phyloP scores from a whole-genome alignment of 192 early-diverging fungal genomes.

The Coemansia sp. region DNA sequence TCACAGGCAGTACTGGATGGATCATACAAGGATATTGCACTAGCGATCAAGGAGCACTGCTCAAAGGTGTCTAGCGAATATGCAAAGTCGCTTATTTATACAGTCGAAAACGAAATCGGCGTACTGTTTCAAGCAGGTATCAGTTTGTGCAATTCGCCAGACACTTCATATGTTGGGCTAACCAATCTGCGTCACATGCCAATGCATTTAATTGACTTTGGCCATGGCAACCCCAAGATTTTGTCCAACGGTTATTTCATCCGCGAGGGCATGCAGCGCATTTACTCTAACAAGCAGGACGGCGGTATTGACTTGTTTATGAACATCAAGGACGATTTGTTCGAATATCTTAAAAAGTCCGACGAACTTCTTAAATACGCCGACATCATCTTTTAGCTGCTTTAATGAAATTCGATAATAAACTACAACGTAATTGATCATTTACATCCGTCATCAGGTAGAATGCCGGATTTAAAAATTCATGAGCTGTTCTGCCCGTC shows the following conservation, averaged over 20 bases:
- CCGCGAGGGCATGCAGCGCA: constrained; percentile 39
- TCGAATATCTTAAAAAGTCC: constrained; percentile 17
- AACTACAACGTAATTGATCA: no score
- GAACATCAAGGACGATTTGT: constrained; percentile 31
- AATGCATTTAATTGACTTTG: constrained; percentile 42
- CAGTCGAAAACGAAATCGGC: constrained; percentile 36
- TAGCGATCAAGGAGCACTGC: constrained; percentile 27
- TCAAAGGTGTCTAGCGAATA: constrained; percentile 24
- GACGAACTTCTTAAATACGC: constrained; percentile 28
- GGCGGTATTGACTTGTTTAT: constrained; percentile 44
- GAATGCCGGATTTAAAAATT: constrained; percentile 28
- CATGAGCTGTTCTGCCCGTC: constrained; percentile 79
- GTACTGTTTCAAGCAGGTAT: constrained; percentile 33
- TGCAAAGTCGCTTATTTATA: constrained; percentile 29
- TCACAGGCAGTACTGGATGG: constrained; percentile 1
- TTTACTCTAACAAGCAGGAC: constrained; percentile 41
- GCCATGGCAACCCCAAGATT: constrained; percentile 30
- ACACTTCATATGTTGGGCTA: constrained; percentile 35
- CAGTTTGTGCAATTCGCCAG: constrained; percentile 31
- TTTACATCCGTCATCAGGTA: no score
- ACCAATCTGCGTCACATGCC: constrained; percentile 41
- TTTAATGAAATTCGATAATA: no score
- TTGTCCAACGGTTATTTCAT: constrained; percentile 30
- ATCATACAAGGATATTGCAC: constrained; percentile 26
- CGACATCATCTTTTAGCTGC: constrained; percentile 30